These are phyloP conservation scores for Trametes gibbosa DNA, from an alignment of 768 basidiomycete species.

Conservation along the genomic window DNA sequence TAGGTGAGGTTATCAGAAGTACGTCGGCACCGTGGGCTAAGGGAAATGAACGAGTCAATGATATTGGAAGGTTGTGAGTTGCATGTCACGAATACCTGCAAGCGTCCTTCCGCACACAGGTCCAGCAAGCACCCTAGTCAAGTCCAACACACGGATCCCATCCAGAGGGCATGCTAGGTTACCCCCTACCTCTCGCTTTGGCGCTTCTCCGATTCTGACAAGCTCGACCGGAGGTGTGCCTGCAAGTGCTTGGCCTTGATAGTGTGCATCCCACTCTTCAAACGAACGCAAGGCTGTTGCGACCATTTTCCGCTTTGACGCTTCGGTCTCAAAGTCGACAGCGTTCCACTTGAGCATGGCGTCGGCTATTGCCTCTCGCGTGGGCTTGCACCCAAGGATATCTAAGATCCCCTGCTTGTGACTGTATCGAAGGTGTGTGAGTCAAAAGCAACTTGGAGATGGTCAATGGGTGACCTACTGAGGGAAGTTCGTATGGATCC, in stretches of 20 bases:
- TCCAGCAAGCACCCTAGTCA: constrained; percentile 58
- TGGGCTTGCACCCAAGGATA: constrained; percentile 39
- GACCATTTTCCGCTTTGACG: constrained; percentile 44
- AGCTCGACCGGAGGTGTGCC: constrained; percentile 43
- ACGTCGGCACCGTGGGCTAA: constrained; percentile 60
- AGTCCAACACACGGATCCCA: constrained; percentile 53
- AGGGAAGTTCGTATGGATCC: constrained; percentile 64
- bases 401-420: constrained; percentile 50
- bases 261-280: constrained; percentile 47
- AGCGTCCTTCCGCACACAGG: constrained; percentile 55
- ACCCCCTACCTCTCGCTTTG: constrained; percentile 28
- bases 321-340: constrained; percentile 46
- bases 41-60: background rate
- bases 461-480: constrained; percentile 39
- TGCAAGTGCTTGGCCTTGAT: constrained; percentile 42
- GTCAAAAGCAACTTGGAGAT: background rate
- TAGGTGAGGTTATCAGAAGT: constrained; percentile 52
- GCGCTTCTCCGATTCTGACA: constrained; percentile 47
- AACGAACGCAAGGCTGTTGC: constrained; percentile 49
- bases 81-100: constrained; percentile 40
- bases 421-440: constrained; percentile 30
- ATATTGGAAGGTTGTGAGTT: no score
- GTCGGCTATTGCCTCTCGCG: constrained; percentile 36
- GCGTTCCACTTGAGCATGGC: constrained; percentile 43
- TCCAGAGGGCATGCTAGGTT: constrained; percentile 37